A percentile compares a stretch with the other conserved stretches of the same genome.
Conservation (phyloP, 2,329 filamentous ascomycete species). For the Aspergillus sp. region DNA sequence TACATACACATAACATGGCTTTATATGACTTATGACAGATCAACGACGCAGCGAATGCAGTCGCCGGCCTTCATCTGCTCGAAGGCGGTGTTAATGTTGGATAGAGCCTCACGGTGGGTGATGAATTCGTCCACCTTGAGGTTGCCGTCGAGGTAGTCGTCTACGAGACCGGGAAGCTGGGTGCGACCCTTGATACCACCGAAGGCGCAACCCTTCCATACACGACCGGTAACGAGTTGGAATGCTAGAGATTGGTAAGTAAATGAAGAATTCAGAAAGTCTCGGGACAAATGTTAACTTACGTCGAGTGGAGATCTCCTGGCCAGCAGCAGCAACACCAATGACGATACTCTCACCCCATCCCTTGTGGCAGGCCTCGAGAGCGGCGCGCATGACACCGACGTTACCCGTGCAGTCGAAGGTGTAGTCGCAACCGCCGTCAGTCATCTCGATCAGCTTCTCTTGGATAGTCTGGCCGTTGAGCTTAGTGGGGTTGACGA, state of each 20-base stretch:
- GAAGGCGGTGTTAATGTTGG: conserved; percentile 86
- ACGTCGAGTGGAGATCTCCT: conserved; percentile 94
- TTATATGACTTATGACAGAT: conserved; percentile 37
- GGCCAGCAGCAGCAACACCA: conserved; percentile 91
- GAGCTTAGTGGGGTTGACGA: conserved; percentile 87
- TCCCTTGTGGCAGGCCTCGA: conserved; percentile 98
- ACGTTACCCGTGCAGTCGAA: conserved; percentile 99
- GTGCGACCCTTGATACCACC: conserved; percentile 97
- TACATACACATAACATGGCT: conserved; percentile 1
- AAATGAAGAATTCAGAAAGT: conserved; percentile 24
- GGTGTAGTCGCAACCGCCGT: conserved; percentile 97
- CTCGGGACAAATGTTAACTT: conserved; percentile 41
- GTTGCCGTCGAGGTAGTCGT: conserved; percentile 83
- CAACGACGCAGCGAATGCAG: conserved; percentile 92
- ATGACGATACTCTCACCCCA: conserved; percentile 99
- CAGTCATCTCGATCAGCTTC: conserved; percentile 94
- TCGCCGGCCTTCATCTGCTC: conserved; percentile 93
- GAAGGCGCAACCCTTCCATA: conserved; percentile 98
- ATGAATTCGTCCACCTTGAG: conserved; percentile 99
- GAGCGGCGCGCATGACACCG: conserved; percentile 87
- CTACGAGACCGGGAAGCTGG: conserved; percentile 82
- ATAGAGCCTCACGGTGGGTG: conserved; percentile 83
- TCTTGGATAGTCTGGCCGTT: conserved; percentile 78
- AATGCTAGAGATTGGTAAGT: conserved; percentile 63
- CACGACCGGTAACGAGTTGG: conserved; percentile 95